Evolutionary conservation across 768 basidiomycete species (phyloP), one percentile per base, ranked within the genome.

Genomic region (Crassisporium funariophilum): DNA sequence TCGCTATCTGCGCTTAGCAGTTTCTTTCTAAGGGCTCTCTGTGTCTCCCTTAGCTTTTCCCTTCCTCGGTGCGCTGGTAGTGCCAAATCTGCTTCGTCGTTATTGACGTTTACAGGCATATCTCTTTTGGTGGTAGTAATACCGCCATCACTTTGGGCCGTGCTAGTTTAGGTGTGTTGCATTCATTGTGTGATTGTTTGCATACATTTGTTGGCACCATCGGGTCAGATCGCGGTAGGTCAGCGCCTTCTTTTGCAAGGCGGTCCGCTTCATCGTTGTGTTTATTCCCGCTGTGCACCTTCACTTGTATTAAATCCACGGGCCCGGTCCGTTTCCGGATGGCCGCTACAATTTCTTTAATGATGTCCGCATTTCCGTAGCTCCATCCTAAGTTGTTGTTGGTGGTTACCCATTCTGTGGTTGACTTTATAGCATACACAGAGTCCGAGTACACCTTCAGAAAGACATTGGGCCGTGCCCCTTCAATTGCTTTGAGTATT

Each of bases 191-290:
- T n/a, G n/a, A n/a, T n/a, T n/a, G n/a, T n/a, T n/a, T n/a, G n/a
- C n/a, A n/a, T n/a, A n/a, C n/a, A n/a, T n/a, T n/a, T n/a, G n/a
- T n/a, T n/a, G n/a, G n/a, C n/a, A n/a, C n/a, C n/a, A n/a, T n/a
- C n/a, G n/a, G n/a, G n/a, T n/a, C n/a, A n/a, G n/a, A n/a, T n/a
- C n/a, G n/a, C n/a, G n/a, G n/a, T n/a, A n/a, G n/a, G n/a, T n/a
- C n/a, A n/a, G 25, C 19, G 20, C 21, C 44, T 10, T 11, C 1
- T 10, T 5, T 40, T 13, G 56, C 58, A 7, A 50, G 37, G 2
- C 7, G 9, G 20, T 59, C 58, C 0, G 58, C 60, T 12, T 34
- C 47, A 3, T 62, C 52, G 17, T 58, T 62, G 7, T 49, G 48
- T 7, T 9, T 23, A 5, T 52, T 24, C 7, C 50, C 48, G 5